phyloP scores from a whole-genome alignment of 768 basidiomycete species.

The Dendrothele bispora region DNA sequence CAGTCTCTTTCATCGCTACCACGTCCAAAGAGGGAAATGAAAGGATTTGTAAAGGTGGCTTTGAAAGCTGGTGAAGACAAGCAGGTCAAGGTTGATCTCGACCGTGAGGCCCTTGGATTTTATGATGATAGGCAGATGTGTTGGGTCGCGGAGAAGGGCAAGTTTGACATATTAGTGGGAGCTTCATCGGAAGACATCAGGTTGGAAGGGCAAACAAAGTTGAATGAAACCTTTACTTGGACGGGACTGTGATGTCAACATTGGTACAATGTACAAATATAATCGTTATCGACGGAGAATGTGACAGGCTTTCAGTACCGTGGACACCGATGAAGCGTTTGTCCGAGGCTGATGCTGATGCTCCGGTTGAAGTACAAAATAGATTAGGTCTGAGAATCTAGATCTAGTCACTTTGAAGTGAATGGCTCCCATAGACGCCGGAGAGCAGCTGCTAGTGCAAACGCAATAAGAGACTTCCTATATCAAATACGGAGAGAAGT shows the following conservation, averaged over 20 bases:
- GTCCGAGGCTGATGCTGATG: too few relatives aligned
- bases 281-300: too few relatives aligned
- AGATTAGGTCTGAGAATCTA: too few relatives aligned
- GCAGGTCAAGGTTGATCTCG: constrained; percentile 35
- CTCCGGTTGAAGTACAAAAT: too few relatives aligned
- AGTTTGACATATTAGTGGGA: constrained; percentile 44
- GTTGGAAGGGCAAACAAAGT: constrained; percentile 33
- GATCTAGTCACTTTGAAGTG: too few relatives aligned
- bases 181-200: constrained; percentile 44
- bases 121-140: constrained; percentile 40
- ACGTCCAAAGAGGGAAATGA: constrained; percentile 45
- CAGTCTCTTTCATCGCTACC: constrained; percentile 42
- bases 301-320: too few relatives aligned
- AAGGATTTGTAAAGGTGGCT: constrained; percentile 47
- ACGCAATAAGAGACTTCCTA: too few relatives aligned
- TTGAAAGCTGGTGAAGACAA: constrained; percentile 44
- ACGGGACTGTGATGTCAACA: constrained; percentile 37
- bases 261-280: too few relatives aligned
- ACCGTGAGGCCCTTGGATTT: constrained; percentile 50
- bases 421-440: too few relatives aligned
- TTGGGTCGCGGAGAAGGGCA: constrained; percentile 52
- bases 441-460: too few relatives aligned
- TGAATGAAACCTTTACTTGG: constrained; percentile 39
- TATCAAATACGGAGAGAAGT: too few relatives aligned
- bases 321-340: too few relatives aligned